A percentile compares a stretch with the other conserved stretches of the same genome.
Evolutionary conservation across 2,329 filamentous ascomycete genomes (phyloP).

Genomic region (Leptodontidium sp.): DNA sequence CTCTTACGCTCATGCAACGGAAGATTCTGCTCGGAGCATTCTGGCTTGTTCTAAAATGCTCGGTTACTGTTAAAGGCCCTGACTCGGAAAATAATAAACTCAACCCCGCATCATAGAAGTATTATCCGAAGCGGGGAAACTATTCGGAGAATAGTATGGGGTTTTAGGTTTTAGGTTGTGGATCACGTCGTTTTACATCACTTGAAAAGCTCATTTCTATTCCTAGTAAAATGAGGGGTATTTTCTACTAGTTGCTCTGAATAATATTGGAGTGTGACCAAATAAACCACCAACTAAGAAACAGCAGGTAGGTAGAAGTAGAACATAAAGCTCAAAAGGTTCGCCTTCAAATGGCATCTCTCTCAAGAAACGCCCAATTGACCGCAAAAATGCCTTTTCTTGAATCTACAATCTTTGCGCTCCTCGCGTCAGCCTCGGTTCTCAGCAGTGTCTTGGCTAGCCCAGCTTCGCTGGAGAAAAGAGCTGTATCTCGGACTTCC

Average conservation of each 20-base stretch:
- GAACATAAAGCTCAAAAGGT: background rate
- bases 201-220: background rate
- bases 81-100: no score
- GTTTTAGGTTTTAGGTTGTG: no score
- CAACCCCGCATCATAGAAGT: no score
- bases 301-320: no score
- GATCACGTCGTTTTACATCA: background rate
- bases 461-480: slow-evolving; percentile 14
- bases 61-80: no score
- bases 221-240: background rate
- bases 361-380: slow-evolving; percentile 1
- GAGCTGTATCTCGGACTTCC: slow-evolving; percentile 24
- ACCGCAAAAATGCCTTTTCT: slow-evolving; percentile 5
- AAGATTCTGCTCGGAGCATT: no score
- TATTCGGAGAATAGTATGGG: no score
- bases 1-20: no score
- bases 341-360: background rate
- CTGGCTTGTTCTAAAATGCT: no score
- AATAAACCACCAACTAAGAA: background rate
- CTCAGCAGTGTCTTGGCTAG: background rate
- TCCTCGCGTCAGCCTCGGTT: slow-evolving; percentile 8
- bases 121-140: no score
- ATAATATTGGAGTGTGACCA: slow-evolving; percentile 1
- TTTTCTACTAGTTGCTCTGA: background rate
- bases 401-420: slow-evolving; percentile 5